Conservation (phyloP, 1,284 basidiomycete genomes). For the Melampsora abietis-canadensis region DNA sequence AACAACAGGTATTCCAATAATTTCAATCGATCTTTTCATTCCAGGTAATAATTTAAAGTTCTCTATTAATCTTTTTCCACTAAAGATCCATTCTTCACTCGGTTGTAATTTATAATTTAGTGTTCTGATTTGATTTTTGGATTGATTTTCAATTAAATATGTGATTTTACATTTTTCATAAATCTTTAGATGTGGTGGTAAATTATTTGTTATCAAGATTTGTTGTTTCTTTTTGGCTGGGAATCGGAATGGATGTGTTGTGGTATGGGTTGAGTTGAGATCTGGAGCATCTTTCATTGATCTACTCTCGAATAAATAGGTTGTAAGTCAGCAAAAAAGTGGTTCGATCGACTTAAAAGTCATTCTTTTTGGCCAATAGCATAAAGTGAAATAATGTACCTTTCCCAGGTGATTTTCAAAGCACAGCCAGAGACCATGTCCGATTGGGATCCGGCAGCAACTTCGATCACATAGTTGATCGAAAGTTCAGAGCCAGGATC, state of each 20-base stretch:
- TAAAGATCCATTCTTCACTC: neutral
- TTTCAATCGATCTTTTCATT: neutral
- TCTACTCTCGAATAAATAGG: no score
- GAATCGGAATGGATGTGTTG: neutral
- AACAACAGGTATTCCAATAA: neutral
- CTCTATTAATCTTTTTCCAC: neutral
- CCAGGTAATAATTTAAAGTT: neutral
- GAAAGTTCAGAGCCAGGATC: constrained; percentile 10
- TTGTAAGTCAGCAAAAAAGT: no score
- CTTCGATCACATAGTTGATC: constrained; percentile 26
- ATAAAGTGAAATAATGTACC: constrained; percentile 21
- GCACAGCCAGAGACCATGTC: neutral
- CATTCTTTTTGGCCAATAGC: no score
- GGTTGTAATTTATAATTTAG: neutral
- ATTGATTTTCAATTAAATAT: neutral
- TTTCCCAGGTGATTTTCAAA: constrained; percentile 20
- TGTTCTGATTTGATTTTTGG: neutral
- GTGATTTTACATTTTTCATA: neutral
- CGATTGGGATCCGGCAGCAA: constrained; percentile 4
- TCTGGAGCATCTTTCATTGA: neutral
- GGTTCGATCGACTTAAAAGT: no score
- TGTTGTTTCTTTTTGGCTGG: neutral
- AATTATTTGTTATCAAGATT: neutral
- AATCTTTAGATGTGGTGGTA: neutral
- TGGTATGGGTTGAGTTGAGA: neutral